These are phyloP conservation scores for Suhomyces bribrorum DNA, from an alignment of 1,139 yeast genomes.

Conservation along the genomic window DNA sequence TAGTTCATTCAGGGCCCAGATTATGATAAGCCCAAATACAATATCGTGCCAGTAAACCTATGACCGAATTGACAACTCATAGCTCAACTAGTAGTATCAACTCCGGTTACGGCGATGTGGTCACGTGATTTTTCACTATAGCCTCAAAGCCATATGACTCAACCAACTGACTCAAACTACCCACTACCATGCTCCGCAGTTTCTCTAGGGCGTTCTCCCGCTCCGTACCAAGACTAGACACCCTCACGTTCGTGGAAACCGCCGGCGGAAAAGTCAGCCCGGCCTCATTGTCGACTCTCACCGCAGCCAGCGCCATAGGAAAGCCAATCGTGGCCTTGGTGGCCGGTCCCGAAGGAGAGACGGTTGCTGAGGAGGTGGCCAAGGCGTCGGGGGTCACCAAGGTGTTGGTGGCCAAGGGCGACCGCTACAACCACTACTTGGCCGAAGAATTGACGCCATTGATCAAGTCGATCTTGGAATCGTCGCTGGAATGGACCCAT, in stretches of 20 bases:
- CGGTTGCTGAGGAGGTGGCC: conserved; percentile 39
- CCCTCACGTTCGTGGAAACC: conserved; percentile 76
- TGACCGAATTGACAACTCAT: too few relatives aligned
- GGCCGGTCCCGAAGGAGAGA: conserved; percentile 54
- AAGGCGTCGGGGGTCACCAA: conserved; percentile 44
- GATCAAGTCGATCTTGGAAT: conserved; percentile 46
- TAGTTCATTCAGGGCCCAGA: too few relatives aligned
- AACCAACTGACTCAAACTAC: background rate
- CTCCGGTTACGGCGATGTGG: background rate
- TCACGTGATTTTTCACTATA: conserved; percentile 3
- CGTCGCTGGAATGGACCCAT: conserved; percentile 56
- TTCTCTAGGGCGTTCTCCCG: conserved; percentile 33
- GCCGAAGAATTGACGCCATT: conserved; percentile 71
- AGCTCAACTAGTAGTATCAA: too few relatives aligned
- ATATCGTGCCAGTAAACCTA: too few relatives aligned
- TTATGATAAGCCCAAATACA: too few relatives aligned
- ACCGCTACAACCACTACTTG: conserved; percentile 54
- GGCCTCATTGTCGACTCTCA: conserved; percentile 63
- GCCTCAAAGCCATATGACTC: background rate
- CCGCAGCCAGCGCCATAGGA: conserved; percentile 66
- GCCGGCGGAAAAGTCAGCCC: conserved; percentile 56
- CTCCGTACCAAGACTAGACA: conserved; percentile 34
- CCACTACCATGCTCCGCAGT: conserved; percentile 21
- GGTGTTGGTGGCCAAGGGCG: conserved; percentile 52
- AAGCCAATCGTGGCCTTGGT: conserved; percentile 65